Conservation (phyloP, 176 grass and related monocot species). For the Hyparrhenia diplandra region DNA sequence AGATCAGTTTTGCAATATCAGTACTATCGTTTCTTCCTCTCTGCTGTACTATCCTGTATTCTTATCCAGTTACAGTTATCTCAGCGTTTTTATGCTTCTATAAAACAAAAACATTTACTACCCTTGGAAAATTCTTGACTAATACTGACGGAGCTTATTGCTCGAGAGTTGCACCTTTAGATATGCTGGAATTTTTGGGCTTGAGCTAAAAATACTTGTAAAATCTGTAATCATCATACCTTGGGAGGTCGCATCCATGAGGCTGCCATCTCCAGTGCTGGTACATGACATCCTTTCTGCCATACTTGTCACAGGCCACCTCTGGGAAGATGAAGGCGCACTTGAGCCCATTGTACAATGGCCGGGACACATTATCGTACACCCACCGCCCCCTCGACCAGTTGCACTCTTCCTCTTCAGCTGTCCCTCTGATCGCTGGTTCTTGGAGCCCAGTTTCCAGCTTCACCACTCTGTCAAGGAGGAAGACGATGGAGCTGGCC, state of each 20-base stretch:
- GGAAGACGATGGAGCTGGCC: slow-evolving; percentile 39
- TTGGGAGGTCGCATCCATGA: slow-evolving; percentile 70
- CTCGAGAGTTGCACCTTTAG: background rate
- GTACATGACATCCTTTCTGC: slow-evolving; percentile 67
- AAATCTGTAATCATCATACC: slow-evolving; percentile 31
- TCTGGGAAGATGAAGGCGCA: slow-evolving; percentile 70
- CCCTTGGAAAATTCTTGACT: background rate
- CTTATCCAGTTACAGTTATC: background rate
- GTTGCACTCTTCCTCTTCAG: slow-evolving; percentile 28
- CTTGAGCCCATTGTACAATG: slow-evolving; percentile 53
- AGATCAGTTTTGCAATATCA: background rate
- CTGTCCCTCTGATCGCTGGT: background rate
- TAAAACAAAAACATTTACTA: background rate
- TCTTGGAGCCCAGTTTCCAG: background rate
- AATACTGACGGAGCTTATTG: background rate
- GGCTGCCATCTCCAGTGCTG: slow-evolving; percentile 97
- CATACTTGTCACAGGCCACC: slow-evolving; percentile 81
- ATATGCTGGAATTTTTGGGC: background rate
- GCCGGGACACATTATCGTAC: slow-evolving; percentile 52
- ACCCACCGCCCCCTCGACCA: slow-evolving; percentile 58
- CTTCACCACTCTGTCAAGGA: slow-evolving; percentile 32
- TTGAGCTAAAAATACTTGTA: background rate
- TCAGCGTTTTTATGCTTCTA: background rate
- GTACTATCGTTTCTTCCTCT: background rate
- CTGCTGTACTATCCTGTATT: background rate